Percentiles rank a stretch among this genome's conserved stretches.
These are phyloP conservation scores for Flammula alnicola DNA, from an alignment of 1,284 basidiomycete species.

Conservation along the genomic window DNA sequence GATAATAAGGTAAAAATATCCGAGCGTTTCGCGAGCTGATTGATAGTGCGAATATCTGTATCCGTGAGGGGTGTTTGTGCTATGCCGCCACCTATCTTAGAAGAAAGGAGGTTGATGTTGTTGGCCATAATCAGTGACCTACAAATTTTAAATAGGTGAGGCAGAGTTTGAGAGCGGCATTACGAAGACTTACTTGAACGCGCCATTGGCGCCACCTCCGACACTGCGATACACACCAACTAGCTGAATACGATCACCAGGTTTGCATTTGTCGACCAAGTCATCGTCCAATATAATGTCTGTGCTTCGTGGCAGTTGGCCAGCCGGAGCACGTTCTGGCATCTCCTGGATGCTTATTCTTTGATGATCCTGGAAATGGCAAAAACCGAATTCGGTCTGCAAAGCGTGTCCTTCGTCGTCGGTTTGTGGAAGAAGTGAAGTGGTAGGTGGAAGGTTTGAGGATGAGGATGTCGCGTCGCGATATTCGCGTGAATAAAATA, in stretches of 20 bases:
- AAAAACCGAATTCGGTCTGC: conserved; percentile 93
- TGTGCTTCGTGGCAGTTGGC: conserved; percentile 93
- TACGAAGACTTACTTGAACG: conserved; percentile 80
- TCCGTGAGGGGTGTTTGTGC: conserved; percentile 94
- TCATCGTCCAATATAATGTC: conserved; percentile 98
- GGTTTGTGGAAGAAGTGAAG: conserved; percentile 89
- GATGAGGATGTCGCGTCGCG: conserved; percentile 91
- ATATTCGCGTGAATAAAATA: conserved; percentile 90
- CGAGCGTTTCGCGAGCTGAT: conserved; percentile 87
- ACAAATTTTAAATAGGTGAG: conserved; percentile 14
- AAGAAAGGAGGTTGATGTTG: conserved; percentile 95
- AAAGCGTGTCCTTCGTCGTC: conserved; percentile 90
- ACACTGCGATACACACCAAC: conserved; percentile 96
- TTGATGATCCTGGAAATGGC: conserved; percentile 96
- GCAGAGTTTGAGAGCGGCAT: conserved; percentile 10
- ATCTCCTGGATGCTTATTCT: conserved; percentile 99
- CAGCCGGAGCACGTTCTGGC: conserved; percentile 98
- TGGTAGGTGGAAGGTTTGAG: conserved; percentile 85
- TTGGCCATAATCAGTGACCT: conserved; percentile 96
- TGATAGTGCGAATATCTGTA: conserved; percentile 95
- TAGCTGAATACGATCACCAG: conserved; percentile 96
- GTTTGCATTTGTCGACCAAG: conserved; percentile 96
- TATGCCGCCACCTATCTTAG: conserved; percentile 95
- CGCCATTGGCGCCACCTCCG: conserved; percentile 86
- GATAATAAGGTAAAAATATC: conserved; percentile 91